phyloP scores from a whole-genome alignment of 352 stramenopile genomes.

The Phytophthora melonis region DNA sequence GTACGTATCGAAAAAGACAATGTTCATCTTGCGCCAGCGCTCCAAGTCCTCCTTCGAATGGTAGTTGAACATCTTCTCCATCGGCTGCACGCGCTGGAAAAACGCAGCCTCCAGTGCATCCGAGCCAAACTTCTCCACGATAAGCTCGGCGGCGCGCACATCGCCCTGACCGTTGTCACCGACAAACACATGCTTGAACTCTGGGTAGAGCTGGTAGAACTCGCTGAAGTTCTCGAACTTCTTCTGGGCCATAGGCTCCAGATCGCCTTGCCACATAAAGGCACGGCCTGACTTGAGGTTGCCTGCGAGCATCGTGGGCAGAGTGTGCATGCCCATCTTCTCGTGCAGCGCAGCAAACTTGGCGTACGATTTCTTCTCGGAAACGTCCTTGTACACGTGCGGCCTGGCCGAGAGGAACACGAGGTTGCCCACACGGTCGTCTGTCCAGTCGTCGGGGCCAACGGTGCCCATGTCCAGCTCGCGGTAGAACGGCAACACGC shows the following conservation, averaged over 20 bases:
- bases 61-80: conserved; percentile 89
- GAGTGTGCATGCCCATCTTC: conserved; percentile 95
- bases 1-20: conserved; percentile 94
- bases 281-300: conserved; percentile 94
- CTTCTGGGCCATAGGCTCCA: conserved; percentile 97
- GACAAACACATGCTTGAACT: conserved; percentile 99
- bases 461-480: conserved; percentile 96
- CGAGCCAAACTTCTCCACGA: conserved; percentile 77
- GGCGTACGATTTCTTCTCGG: conserved; percentile 97
- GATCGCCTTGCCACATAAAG: conserved; percentile 96
- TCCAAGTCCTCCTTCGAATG: conserved; percentile 76
- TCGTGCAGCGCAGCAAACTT: conserved; percentile 96
- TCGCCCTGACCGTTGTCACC: conserved; percentile 98
- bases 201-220: conserved; percentile 98
- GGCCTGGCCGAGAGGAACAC: conserved; percentile 98
- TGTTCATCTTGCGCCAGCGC: conserved; percentile 87
- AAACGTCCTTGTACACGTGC: conserved; percentile 99
- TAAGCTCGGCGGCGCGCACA: conserved; percentile 92
- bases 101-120: conserved; percentile 83
- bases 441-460: conserved; percentile 90
- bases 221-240: conserved; percentile 96
- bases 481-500: conserved; percentile 98
- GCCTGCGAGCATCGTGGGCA: conserved; percentile 95
- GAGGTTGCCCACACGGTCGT: conserved; percentile 95
- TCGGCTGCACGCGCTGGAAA: conserved; percentile 91